A percentile compares a stretch with the other conserved stretches of the same genome.
phyloP scores from a whole-genome alignment of 345 rosid species.

The Lepidium africanum region DNA sequence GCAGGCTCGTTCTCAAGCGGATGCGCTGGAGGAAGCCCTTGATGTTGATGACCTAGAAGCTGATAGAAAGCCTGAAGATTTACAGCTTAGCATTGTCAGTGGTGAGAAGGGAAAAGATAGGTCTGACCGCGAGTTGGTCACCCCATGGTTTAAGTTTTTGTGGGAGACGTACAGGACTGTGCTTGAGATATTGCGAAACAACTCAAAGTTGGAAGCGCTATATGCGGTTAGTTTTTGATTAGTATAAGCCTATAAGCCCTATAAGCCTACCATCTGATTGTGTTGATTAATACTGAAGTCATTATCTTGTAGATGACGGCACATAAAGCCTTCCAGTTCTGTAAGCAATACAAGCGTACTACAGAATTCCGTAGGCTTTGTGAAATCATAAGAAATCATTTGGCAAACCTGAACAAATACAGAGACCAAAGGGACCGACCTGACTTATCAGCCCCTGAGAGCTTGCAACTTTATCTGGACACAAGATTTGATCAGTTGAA shows the following conservation, averaged over 20 bases:
- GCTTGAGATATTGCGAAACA: slow-evolving; percentile 89
- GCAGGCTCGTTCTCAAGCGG: slow-evolving; percentile 88
- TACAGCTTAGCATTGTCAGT: slow-evolving; percentile 96
- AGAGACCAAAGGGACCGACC: slow-evolving; percentile 99
- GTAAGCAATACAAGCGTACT: slow-evolving; percentile 90
- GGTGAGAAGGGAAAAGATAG: slow-evolving; percentile 99
- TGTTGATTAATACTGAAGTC: not conserved
- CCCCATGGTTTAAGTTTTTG: slow-evolving; percentile 99
- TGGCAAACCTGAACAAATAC: slow-evolving; percentile 86
- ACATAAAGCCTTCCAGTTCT: slow-evolving; percentile 93
- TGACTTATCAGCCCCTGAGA: slow-evolving; percentile 92
- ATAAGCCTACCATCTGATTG: not conserved
- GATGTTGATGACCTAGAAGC: slow-evolving; percentile 99
- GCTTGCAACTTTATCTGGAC: slow-evolving; percentile 85
- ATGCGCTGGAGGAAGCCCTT: slow-evolving; percentile 95
- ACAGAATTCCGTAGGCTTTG: slow-evolving; percentile 95
- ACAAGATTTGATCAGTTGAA: slow-evolving; percentile 97
- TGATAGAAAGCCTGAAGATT: slow-evolving; percentile 90
- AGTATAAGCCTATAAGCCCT: not conserved
- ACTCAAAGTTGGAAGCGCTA: slow-evolving; percentile 92
- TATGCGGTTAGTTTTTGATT: slow-evolving; percentile 66
- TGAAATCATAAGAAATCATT: slow-evolving; percentile 93
- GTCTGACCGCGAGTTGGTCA: slow-evolving; percentile 94
- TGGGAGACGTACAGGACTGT: slow-evolving; percentile 99
- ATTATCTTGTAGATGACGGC: slow-evolving; percentile 79